Evolutionary conservation across 2,329 filamentous ascomycete genomes (phyloP).

Genomic region (Ramularia endophylla): DNA sequence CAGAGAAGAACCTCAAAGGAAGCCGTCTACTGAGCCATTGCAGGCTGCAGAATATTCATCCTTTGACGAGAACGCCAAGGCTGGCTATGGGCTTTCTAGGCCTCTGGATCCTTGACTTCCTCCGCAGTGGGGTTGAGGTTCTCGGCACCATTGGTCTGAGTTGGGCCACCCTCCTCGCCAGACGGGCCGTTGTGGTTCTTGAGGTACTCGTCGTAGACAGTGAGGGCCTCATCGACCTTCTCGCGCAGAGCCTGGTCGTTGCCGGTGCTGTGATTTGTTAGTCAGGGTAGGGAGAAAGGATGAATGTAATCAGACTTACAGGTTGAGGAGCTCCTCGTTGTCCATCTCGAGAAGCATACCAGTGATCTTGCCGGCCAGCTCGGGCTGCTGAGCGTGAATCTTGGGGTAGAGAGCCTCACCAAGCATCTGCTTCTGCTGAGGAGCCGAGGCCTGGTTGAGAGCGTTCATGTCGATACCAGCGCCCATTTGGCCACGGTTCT

Average conservation of each 20-base stretch:
- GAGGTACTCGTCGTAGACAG: constrained; percentile 97
- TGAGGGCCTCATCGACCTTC: constrained; percentile 97
- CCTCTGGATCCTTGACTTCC: constrained; percentile 28
- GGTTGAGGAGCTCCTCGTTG: constrained; percentile 83
- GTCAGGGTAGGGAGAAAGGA: constrained; percentile 10
- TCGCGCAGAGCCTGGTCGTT: constrained; percentile 82
- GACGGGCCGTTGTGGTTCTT: constrained; percentile 62
- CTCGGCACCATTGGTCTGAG: constrained; percentile 29
- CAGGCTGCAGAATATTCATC: constrained; percentile 10
- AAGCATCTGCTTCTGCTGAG: constrained; percentile 97
- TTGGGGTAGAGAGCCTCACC: constrained; percentile 98
- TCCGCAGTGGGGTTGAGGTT: constrained; percentile 30
- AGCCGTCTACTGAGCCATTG: not conserved
- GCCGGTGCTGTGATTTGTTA: constrained; percentile 60
- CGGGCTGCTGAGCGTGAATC: constrained; percentile 90
- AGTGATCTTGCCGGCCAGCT: constrained; percentile 97
- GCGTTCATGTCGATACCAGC: constrained; percentile 45
- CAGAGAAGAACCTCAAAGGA: too few species aligned
- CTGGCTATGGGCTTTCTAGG: constrained; percentile 22
- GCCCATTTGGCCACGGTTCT: constrained; percentile 30
- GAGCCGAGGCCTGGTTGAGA: constrained; percentile 51
- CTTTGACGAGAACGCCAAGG: constrained; percentile 14
- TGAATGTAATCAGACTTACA: constrained; percentile 62
- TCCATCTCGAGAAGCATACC: constrained; percentile 99
- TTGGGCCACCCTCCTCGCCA: constrained; percentile 26